Base-by-base conservation (phyloP, 1,139 yeast species). In the Protomyces inundatus region DNA sequence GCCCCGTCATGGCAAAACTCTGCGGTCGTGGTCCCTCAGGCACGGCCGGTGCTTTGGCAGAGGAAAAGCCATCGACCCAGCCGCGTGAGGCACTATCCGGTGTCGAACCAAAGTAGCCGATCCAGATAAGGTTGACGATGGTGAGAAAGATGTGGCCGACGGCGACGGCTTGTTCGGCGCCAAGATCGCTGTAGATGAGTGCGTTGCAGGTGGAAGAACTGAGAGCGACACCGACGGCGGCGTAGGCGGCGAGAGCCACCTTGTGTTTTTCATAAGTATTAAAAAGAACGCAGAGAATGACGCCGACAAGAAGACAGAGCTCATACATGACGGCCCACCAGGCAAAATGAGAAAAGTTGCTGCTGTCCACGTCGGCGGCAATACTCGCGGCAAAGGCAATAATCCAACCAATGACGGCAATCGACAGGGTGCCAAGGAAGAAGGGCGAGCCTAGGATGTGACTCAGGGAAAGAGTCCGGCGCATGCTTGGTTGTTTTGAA, bases 241-340 rank as follows among this genome's bases (percentile, higher is more conserved):
- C 52, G 50, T 54, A 61, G 4, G 57, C 56, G 12, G 61, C 50
- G 40, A 61, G 42, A 7, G 60, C 61, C 7, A 54, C 32, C 35
- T 37, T 35, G 39, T 55, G 55, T 6, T 32, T 33, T 12, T 30
- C 37, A 9, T 37, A 32, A 1, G 64, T 40, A 16, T 30, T 14
- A 16, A 14, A 40, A 45, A 61, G 48, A n/a, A 54, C 46, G 16
- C 52, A 14, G 12, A n/a, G 16, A 16, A 37, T n/a, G 59, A 90
- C 80, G 42, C 82, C 75, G 6, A 79, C 68, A 37, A 88, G 81
- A 50, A 90, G 72, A 45, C 88, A 69, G 42, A 90, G 78, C 76
- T 93, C 85, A 72, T 85, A 93, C 6, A 88, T 93, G n/a, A 93
- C 76, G 3, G 96, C 96, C 98, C 98, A 93, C 98, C 98, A 93